Base-by-base conservation (phyloP, 129 eudicot species). In the Chrysanthemum makinoi region DNA sequence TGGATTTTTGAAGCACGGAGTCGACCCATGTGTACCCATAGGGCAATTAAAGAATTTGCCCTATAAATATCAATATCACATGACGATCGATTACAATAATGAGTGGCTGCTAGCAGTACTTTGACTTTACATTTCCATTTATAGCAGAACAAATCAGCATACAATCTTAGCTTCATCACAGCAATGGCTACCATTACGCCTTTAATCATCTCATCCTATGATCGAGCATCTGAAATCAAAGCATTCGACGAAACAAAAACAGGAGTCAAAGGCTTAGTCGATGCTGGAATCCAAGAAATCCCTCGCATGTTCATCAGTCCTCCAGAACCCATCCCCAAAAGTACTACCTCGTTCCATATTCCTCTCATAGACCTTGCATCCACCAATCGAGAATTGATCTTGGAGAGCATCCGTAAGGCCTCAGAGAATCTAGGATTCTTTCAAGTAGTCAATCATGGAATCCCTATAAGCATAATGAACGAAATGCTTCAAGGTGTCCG, bases 371-470 rank as follows among this genome's bases (percentile, higher is more conserved):
- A 80, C 69, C 80, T 84, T 7, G 33, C 35, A 11, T 80, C 71
- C 35, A 52, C 51, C 3, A 49, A 75, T 56, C 39, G 57, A 69
- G 56, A 66, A 64, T 65, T 60, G 22, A 67, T 68, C 0, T 69
- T 84, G 8, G 61, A 72, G 62, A 77, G 65, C n/a, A 35, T 87
- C 43, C 71, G 65, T 24, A 44, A 3, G 4, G 83, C 89, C 2
- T 70, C 83, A 0, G 80, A 75, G 74, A 75, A 20, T 1, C 69
- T 76, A 60, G 95, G 95, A 0, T 85, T 87, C 64, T 87, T 87
- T 57, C 95, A 85, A 68, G 80, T 87, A 60, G 77, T 82, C 11
- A 87, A 87, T 54, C 95, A 85, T 44, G 83, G 87, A 9, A 80
- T 87, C 56, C 95, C 90, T 0, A 51, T 62, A 10, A 26, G 44